These are phyloP conservation scores for Discostella stelligera DNA, from an alignment of 352 stramenopile genomes.

Conservation along the genomic window DNA sequence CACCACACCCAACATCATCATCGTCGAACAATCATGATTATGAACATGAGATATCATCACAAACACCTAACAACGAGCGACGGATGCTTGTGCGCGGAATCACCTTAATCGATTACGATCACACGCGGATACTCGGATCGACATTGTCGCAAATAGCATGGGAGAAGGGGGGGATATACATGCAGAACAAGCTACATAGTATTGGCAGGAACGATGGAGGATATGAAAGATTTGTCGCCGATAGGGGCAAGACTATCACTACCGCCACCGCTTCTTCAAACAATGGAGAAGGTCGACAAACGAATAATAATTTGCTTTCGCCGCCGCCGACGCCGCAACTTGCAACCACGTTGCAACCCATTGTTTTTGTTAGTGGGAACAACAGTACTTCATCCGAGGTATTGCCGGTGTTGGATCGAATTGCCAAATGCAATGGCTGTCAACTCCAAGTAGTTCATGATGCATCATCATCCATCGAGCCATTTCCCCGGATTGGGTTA, in stretches of 20 bases:
- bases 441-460: constrained; percentile 36
- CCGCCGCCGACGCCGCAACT: no score
- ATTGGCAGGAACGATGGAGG: constrained; percentile 36
- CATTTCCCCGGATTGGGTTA: constrained; percentile 42
- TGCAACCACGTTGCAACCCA: not conserved
- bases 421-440: constrained; percentile 40
- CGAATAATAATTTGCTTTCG: not conserved
- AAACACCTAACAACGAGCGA: not conserved
- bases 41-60: not conserved
- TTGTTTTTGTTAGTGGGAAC: constrained; percentile 46
- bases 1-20: not conserved
- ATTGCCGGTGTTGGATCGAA: constrained; percentile 37
- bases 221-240: constrained; percentile 28
- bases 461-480: constrained; percentile 12
- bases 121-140: constrained; percentile 91
- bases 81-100: constrained; percentile 67
- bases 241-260: not conserved
- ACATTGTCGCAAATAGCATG: constrained; percentile 90
- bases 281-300: not conserved
- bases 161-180: constrained; percentile 83
- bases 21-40: not conserved
- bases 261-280: not conserved
- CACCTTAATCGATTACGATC: constrained; percentile 93
- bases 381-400: constrained; percentile 45
- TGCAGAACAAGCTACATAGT: constrained; percentile 39